Evolutionary conservation across 2,329 filamentous ascomycete species (phyloP).

Genomic region (Torrubiellomyces zombiae): DNA sequence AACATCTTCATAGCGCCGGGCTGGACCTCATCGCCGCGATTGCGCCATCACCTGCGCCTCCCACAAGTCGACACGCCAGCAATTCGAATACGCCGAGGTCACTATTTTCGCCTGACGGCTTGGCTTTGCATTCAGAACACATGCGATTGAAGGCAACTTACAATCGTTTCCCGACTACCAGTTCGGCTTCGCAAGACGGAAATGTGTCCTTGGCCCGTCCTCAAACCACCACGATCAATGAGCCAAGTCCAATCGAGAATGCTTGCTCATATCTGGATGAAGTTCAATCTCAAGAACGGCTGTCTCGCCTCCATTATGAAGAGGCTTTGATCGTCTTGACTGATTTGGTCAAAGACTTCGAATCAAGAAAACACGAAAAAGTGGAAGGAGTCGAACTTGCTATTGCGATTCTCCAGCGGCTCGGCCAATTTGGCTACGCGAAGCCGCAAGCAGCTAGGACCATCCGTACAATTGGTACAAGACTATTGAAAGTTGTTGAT

Average conservation of each 20-base stretch:
- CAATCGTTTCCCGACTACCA: neutral
- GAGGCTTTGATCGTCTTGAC: slow-evolving; percentile 4
- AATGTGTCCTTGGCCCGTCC: too few species aligned
- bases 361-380: neutral
- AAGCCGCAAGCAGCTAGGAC: slow-evolving; percentile 3
- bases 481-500: slow-evolving; percentile 10
- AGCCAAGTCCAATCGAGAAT: neutral
- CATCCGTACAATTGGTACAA: slow-evolving; percentile 7
- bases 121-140: too few species aligned
- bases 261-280: slow-evolving; percentile 2
- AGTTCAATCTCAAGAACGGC: neutral
- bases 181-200: too few species aligned
- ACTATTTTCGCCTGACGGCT: too few species aligned
- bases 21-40: too few species aligned
- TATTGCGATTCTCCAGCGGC: slow-evolving; percentile 5
- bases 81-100: too few species aligned
- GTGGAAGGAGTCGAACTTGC: slow-evolving; percentile 4
- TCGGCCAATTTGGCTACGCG: slow-evolving; percentile 6
- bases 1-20: too few species aligned
- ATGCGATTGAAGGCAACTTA: too few species aligned
- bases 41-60: too few species aligned
- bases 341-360: slow-evolving; percentile 4
- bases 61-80: too few species aligned
- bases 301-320: slow-evolving; percentile 2
- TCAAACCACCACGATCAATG: neutral